These are phyloP conservation scores for Pythium brachiatum DNA, from an alignment of 352 stramenopile genomes.

Conservation along the genomic window DNA sequence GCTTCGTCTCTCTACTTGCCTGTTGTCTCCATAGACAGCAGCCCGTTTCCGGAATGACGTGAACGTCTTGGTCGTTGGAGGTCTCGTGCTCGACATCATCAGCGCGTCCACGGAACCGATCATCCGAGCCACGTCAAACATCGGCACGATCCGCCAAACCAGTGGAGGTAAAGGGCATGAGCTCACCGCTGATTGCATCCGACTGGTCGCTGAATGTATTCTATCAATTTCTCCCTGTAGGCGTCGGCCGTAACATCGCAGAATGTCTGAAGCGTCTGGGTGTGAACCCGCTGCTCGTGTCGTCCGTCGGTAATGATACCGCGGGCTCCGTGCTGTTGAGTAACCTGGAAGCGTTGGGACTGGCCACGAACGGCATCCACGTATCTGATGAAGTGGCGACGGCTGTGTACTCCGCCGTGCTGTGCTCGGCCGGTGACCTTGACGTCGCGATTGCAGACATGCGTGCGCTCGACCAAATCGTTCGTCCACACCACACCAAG, in stretches of 20 bases:
- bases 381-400: slow-evolving; percentile 55
- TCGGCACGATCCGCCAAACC: slow-evolving; percentile 77
- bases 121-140: slow-evolving; percentile 85
- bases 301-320: slow-evolving; percentile 74
- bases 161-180: slow-evolving; percentile 52
- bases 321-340: slow-evolving; percentile 71
- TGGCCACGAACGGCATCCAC: slow-evolving; percentile 60
- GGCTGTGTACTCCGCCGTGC: slow-evolving; percentile 83
- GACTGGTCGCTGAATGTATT: too few relatives aligned
- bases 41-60: neutral
- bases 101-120: slow-evolving; percentile 64
- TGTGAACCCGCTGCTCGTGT: slow-evolving; percentile 70
- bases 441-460: slow-evolving; percentile 87
- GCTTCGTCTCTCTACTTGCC: neutral
- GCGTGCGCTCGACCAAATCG: slow-evolving; percentile 71
- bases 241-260: slow-evolving; percentile 92
- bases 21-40: neutral
- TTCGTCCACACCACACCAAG: slow-evolving; percentile 24
- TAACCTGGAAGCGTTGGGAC: slow-evolving; percentile 54
- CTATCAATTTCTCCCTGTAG: slow-evolving; percentile 36
- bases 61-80: slow-evolving; percentile 82
- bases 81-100: slow-evolving; percentile 86
- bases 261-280: slow-evolving; percentile 81
- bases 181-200: neutral
- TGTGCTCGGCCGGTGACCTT: slow-evolving; percentile 76